phyloP scores from a whole-genome alignment of 371 early-diverging fungal genomes.

The Chytridium lagenaria region DNA sequence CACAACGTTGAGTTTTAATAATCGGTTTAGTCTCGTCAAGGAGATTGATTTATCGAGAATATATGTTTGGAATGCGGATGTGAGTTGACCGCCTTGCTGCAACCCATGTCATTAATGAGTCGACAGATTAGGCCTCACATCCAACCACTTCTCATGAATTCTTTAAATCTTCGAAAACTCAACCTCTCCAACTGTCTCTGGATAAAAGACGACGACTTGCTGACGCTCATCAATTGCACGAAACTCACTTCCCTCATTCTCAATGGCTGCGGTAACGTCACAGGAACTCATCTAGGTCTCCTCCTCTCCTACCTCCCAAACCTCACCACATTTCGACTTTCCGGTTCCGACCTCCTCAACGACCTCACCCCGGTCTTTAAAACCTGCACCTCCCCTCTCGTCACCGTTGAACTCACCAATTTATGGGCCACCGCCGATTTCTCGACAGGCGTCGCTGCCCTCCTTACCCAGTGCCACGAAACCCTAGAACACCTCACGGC shows the following conservation, averaged over 20 bases:
- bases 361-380: neutral
- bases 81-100: constrained; percentile 4
- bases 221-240: constrained; percentile 10
- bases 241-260: neutral
- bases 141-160: constrained; percentile 10
- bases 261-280: constrained; percentile 5
- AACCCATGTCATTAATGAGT: neutral
- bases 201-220: constrained; percentile 8
- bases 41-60: constrained; percentile 3
- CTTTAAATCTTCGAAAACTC: neutral
- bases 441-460: neutral
- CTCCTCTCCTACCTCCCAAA: constrained; percentile 2
- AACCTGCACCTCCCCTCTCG: neutral
- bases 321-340: neutral
- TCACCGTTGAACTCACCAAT: neutral
- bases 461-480: neutral
- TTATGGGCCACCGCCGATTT: neutral
- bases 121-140: neutral
- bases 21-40: constrained; percentile 5
- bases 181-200: constrained; percentile 15
- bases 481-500: constrained; percentile 3
- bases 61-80: constrained; percentile 9
- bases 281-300: neutral
- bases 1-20: neutral
- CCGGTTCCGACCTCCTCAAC: neutral